Base-by-base conservation (phyloP, 305 asterid genomes). In the Fraxinus velutina region DNA sequence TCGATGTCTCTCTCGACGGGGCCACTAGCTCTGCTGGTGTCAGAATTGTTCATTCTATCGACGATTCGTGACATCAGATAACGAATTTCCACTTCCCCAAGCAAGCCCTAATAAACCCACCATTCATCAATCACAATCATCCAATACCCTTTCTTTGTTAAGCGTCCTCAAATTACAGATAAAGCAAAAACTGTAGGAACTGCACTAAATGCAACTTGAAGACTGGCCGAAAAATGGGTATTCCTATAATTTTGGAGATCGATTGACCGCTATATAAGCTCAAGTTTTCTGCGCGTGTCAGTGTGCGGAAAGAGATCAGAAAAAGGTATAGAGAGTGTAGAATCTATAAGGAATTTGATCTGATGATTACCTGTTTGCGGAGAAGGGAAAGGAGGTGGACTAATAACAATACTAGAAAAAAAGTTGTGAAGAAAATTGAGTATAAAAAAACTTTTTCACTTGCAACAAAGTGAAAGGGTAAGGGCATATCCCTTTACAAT, bases 1-100 rank as follows among this genome's bases (percentile, higher is more conserved):
- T 89, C 92, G 72, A 88, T 88, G 83, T 89, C 92, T 82, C 89
- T 88, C 89, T 89, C 90, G 73, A 83, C 83, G n/a, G 92, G 78
- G 19, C 89, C 89, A 83, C 89, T 88, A 80, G 83, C 86, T 86
- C 91, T 86, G 80, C 81, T 80, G 72, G 78, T 85, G 62, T 89
- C 90, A 80, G 88, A 84, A 87, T 84, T 87, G 76, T 86, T 86
- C 92, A 89, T 88, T 88, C 90, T 88, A 86, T 87, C 90, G 80
- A 83, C 87, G 86, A 80, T 84, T 85, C 83, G 83, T 36, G 88
- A 87, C 89, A 86, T 89, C 87, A 85, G 57, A 73, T 42, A 50
- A 39, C 82, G 77, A 86, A 81, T 79, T 81, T 68, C 33, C 78
- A 42, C 84, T 78, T 82, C 32, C 84, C 86, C 83, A 82, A 86